These are phyloP conservation scores for Juncus inflexus DNA, from an alignment of 176 grass and related monocot genomes.

Conservation along the genomic window DNA sequence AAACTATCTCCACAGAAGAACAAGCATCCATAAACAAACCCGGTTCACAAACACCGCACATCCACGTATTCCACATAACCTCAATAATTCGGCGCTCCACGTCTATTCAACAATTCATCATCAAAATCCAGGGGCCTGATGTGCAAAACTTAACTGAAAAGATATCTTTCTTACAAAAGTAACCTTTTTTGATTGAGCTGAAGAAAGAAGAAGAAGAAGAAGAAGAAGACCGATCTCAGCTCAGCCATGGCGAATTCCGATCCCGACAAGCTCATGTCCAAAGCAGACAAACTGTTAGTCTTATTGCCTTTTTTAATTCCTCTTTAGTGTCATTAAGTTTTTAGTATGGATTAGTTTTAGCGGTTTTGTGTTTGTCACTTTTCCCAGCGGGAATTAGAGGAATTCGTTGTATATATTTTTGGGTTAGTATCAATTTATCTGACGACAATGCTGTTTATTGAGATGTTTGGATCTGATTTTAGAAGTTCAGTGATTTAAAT, in stretches of 20 bases:
- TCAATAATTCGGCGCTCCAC: too few relatives aligned
- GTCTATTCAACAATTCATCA: too few relatives aligned
- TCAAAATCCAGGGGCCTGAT: too few relatives aligned
- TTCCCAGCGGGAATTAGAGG: neutral
- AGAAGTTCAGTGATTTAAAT: neutral
- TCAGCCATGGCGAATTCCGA: conserved; percentile 68
- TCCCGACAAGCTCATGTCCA: conserved; percentile 80
- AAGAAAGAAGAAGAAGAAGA: conserved; percentile 7
- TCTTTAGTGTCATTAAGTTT: neutral
- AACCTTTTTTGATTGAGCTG: conserved; percentile 1
- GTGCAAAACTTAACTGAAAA: too few relatives aligned
- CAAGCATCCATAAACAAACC: too few relatives aligned
- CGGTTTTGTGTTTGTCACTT: too few relatives aligned
- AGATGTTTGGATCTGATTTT: conserved; percentile 4
- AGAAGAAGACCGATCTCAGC: conserved; percentile 8
- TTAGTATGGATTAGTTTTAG: neutral
- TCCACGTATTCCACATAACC: too few relatives aligned
- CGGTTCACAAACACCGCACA: too few relatives aligned
- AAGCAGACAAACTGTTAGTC: conserved; percentile 83
- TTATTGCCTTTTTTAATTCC: neutral
- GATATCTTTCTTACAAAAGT: conserved; percentile 7
- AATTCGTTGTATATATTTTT: neutral
- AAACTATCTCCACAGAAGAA: too few relatives aligned
- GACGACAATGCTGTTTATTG: neutral
- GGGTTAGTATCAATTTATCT: neutral